A percentile compares a stretch with the other conserved stretches of the same genome.
Evolutionary conservation across 495 filamentous ascomycete species (phyloP).

Genomic region (Xylaria venustula): DNA sequence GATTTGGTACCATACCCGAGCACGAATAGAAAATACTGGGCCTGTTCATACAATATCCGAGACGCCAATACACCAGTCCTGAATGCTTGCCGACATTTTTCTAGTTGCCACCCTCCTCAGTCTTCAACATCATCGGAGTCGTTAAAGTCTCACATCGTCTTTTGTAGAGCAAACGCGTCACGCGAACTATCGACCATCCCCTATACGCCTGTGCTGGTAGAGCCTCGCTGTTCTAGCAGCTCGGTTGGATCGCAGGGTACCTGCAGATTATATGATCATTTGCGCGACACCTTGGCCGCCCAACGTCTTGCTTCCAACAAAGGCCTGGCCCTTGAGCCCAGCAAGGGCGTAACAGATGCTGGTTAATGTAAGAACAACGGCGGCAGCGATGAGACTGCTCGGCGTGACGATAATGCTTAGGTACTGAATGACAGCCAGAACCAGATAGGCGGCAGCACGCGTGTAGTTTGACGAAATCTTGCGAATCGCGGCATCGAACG

Average conservation of each 20-base stretch:
- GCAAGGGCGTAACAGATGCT: conserved; percentile 80
- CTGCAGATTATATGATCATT: conserved; percentile 82
- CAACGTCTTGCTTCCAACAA: conserved; percentile 94
- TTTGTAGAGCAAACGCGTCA: neutral
- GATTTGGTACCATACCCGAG: conserved; percentile 8
- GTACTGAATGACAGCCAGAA: conserved; percentile 82
- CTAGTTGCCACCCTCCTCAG: neutral
- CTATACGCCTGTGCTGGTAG: neutral
- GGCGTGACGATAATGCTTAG: conserved; percentile 62
- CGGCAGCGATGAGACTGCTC: conserved; percentile 81
- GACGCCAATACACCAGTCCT: conserved; percentile 18
- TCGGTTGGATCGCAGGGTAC: neutral
- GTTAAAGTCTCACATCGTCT: neutral
- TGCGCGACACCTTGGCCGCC: conserved; percentile 93
- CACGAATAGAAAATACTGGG: conserved; percentile 8
- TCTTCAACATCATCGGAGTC: neutral
- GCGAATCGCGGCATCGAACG: conserved; percentile 89
- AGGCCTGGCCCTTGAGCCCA: conserved; percentile 86
- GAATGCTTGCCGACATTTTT: conserved; percentile 13
- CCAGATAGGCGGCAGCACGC: conserved; percentile 85
- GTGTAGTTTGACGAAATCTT: conserved; percentile 93
- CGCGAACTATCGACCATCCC: neutral
- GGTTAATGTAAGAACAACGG: conserved; percentile 75
- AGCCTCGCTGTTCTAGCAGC: neutral
- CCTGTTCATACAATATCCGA: conserved; percentile 19